Evolutionary conservation across 2,329 filamentous ascomycete genomes (phyloP), one percentile per base, ranked within the genome.

Genomic region (Phaeosphaeria sp.): DNA sequence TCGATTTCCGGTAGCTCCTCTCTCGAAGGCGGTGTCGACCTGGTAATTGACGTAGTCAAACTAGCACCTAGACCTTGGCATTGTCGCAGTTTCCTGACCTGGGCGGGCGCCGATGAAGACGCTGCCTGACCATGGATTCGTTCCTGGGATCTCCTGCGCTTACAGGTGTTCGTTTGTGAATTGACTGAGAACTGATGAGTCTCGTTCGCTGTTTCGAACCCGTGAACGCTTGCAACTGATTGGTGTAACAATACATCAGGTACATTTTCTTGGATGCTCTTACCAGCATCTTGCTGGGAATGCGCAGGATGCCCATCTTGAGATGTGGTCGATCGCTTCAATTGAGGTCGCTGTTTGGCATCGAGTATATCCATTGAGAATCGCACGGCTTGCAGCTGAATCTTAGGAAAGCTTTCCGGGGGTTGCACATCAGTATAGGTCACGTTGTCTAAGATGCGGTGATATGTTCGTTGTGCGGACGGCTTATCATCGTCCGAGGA

Each of bases 391-490:
- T 75, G 56, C 1, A 80, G 64, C 15, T 25, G 52, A 13, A 75
- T 21, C 1, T 50, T 52, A 5, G 62, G 42, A 13, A 77, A 50
- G 3, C 66, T 69, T 15, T 67, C 58, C 10, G 78, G 74, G 20
- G 78, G 73, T 21, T 60, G 66, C 4, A 74, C 23, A 43, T 77
- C 72, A 43, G 64, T 55, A 11, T 57, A 53, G n/a, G 71, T 64
- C 0, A 73, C 67, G n/a, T 65, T 63, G 15, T 56, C 48, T 1
- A 59, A 58, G 6, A 75, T 47, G 20, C 66, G 69, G 52, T 75
- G 71, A 15, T 43, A 50, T 54, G 54, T 54, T 46, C 56, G 60
- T 13, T 48, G 50, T 20, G 56, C 46, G 7, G 54, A 21, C 18
- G 62, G 25, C 10, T 44, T 17, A 22, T 55, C 54, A 25, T 43